Evolutionary conservation across 1,284 basidiomycete species (phyloP), one percentile per base, ranked within the genome.

Genomic region (Trichosporon ovoides): DNA sequence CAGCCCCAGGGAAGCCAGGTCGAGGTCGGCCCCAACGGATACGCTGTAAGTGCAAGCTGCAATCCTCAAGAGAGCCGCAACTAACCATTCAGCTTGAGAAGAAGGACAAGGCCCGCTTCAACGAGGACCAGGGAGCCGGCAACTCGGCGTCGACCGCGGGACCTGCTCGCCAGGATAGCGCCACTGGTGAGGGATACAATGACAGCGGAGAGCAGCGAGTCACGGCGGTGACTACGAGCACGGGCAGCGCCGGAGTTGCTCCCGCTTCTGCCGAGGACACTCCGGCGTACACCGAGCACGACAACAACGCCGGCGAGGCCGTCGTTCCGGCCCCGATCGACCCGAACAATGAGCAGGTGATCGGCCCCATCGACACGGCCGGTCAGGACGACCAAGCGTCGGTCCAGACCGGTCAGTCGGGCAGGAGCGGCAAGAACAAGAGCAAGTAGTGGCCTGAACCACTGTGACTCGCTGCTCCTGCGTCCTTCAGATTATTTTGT

Each of bases 1-100:
- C 71, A 80, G 56, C 81, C 74, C 48, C 75, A 64, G 49, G 67
- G 43, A 22, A 65, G 48, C 55, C 66, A 28, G 31, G 63, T 84
- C 56, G 81, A 84, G 66, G 79, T 83, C 53, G 84, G 84, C 19
- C 76, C 81, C 56, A 84, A 86, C 71, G 90, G 87, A 52, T 91
- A 88, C 72, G 78, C 83, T 62, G 88, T 92, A 68, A 77, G 86
- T 81, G 7, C 7, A 3, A 10, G 37, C 11, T 12, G n/a, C n/a
- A n/a, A n/a, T n/a, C 19, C 4, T 40, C n/a, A n/a, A n/a, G 24
- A 9, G 24, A 12, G 7, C 35, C 4, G 28, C 20, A 46, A 16
- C 40, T 48, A 18, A 51, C 38, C 11, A 34, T 3, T 62, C n/a
- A 76, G 75, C 62, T 76, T 46, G 74, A 75, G 54, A 77, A 77